Evolutionary conservation across 2,329 filamentous ascomycete genomes (phyloP), one percentile per base, ranked within the genome.

Genomic region (Gyromitra esculenta): DNA sequence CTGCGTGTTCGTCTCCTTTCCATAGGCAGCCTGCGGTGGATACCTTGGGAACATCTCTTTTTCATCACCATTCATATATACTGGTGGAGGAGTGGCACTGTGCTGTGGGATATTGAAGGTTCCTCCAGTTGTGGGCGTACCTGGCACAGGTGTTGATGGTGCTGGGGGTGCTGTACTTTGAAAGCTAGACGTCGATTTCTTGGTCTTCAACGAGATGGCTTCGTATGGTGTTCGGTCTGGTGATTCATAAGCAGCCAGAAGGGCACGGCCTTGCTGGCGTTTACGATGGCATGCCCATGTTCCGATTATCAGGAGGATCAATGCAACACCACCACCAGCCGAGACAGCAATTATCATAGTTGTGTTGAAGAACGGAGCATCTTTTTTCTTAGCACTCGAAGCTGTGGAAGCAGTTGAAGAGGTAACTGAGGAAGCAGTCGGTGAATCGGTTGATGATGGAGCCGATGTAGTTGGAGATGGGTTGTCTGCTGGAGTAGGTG

Each of bases 231-330:
- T 64, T 2, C 78, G 67, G 31, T 78, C 66, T 15, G 78, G 77
- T 18, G 78, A 59, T 50, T 79, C 78, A 48, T 79, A 79, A 1
- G 78, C 78, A 5, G 75, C 75, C 25, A 79, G 77, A 15, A 76
- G 66, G 6, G 56, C 41, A 41, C 72, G 76, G 5, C 78, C 78
- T 59, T 74, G 62, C 43, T 79, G 71, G 31, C 78, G 75, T 45
- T 78, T 79, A 15, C 75, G 77, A 37, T 74, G 73, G 66, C 78
- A 79, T 48, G 69, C 73, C 41, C 63, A 77, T 39, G 50, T 64
- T 18, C 25, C 59, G 11, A 60, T 31, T 25, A 57, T 48, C 2
- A 68, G 25, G 15, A 66, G 43, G 3, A 79, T n/a, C 1, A 79
- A 15, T 4, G 78, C 52, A 21, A 78, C 39, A 9, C 41, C 75